Evolutionary conservation across 495 filamentous ascomycete species (phyloP).

Genomic region (Hyaloscypha bicolor): DNA sequence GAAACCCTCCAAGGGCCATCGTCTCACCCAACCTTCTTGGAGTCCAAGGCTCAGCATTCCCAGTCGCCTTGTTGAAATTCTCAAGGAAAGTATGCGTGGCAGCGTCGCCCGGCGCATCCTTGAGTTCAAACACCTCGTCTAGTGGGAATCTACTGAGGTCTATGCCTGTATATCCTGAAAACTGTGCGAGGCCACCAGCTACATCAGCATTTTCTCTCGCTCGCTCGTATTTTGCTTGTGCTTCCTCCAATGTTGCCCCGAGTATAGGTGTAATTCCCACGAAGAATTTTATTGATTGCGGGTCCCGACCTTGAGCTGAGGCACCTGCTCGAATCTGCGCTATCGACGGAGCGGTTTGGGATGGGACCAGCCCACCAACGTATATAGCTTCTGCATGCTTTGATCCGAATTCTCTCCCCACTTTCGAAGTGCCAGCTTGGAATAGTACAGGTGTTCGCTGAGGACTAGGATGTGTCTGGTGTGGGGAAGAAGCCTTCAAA

Average conservation of each 20-base stretch:
- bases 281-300: constrained; percentile 60
- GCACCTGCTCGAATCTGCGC: constrained; percentile 61
- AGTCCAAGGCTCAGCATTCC: constrained; percentile 19
- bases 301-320: constrained; percentile 53
- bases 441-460: constrained; percentile 67
- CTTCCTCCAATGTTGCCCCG: constrained; percentile 58
- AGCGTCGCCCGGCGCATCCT: too few relatives aligned
- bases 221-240: constrained; percentile 54
- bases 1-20: constrained; percentile 59
- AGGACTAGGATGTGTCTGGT: constrained; percentile 60
- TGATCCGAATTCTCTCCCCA: constrained; percentile 64
- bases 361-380: constrained; percentile 49
- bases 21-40: constrained; percentile 56
- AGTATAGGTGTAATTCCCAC: constrained; percentile 58
- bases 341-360: constrained; percentile 53
- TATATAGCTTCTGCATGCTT: constrained; percentile 67
- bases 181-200: constrained; percentile 56
- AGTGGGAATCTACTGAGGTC: constrained; percentile 55
- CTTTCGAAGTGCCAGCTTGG: constrained; percentile 65
- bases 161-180: constrained; percentile 61
- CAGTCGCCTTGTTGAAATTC: not conserved
- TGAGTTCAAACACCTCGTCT: constrained; percentile 44
- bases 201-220: constrained; percentile 52
- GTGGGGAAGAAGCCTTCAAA: constrained; percentile 47
- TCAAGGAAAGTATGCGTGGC: not conserved